Base-by-base conservation (phyloP, 2,329 filamentous ascomycete genomes). In the Aspergillus novoparasiticus region DNA sequence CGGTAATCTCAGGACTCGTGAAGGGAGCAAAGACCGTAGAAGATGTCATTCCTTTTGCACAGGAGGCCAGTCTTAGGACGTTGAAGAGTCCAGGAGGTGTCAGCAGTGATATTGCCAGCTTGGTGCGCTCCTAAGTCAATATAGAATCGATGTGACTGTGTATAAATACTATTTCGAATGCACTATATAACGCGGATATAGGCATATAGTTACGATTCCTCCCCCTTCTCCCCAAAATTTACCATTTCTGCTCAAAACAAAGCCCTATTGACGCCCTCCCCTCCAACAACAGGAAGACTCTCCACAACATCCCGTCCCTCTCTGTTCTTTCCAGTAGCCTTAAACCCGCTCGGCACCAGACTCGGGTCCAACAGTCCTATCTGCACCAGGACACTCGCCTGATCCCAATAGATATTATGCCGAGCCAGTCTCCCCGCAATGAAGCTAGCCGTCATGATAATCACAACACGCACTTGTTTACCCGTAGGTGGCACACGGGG, bases 61-160 rank as follows among this genome's bases (percentile, higher is more conserved):
- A 98, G 80, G 85, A 84, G 72, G 94, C 90, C 3, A 93, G 94
- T 4, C 86, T 91, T 0, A 79, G 92, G 80, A 95, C 92, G 16
- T 79, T 99, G 71, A 90, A 86, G 76, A 92, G 91, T 74, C 80
- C 81, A 11, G 87, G 94, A 74, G 87, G 90, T 57, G 94, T 98
- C 3, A 80, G 76, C 59, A 64, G 68, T 48, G 71, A 76, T 23
- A 71, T 80, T 21, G 62, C 57, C 36, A 61, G 64, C 16, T 56
- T 78, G 26, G 28, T 8, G 26, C 59, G 59, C 10, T 26, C 43
- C 39, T 50, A 26, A 53, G 28, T 39, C n/a, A 21, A 39, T 9
- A n/a, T 6, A 28, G 39, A 23, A n/a, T 54, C 21, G 26, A 14
- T 21, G 23, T 41, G 14, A 11, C 23, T 30, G 8, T 21, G 23